These are phyloP conservation scores for Haplosporangium gracile DNA, from an alignment of 192 early-diverging fungal species.

Conservation along the genomic window DNA sequence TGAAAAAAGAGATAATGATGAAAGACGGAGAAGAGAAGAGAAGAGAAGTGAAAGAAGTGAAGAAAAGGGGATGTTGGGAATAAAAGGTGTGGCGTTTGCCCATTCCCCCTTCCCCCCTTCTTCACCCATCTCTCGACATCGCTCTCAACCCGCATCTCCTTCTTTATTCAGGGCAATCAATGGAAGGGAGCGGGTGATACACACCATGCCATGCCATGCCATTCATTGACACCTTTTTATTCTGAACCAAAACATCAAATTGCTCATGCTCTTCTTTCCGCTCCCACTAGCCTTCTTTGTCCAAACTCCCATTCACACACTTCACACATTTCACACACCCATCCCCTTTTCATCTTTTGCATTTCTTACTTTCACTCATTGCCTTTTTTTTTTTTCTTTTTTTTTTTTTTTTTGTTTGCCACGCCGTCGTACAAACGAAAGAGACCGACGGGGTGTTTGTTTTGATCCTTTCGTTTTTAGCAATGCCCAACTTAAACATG, in stretches of 20 bases:
- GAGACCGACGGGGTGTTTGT: background rate
- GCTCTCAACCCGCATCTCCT: slow-evolving; percentile 1
- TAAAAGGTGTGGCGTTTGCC: background rate
- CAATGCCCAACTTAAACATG: background rate
- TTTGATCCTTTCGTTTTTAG: background rate
- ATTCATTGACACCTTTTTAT: too few relatives aligned
- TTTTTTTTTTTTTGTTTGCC: slow-evolving; percentile 15
- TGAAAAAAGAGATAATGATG: background rate
- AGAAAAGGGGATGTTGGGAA: background rate
- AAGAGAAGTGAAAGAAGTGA: background rate
- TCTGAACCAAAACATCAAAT: too few relatives aligned
- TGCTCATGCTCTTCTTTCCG: too few relatives aligned
- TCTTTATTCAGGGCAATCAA: background rate
- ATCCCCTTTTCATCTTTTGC: background rate
- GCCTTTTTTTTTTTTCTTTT: background rate
- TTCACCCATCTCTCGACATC: background rate
- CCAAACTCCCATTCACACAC: too few relatives aligned
- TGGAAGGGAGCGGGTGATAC: background rate
- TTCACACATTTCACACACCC: too few relatives aligned
- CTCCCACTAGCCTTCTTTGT: too few relatives aligned
- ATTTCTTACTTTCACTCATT: background rate
- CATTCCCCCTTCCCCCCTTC: too few relatives aligned
- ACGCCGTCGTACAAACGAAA: slow-evolving; percentile 44
- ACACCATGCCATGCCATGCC: background rate
- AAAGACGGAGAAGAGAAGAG: background rate